Conservation (phyloP, 2,329 filamentous ascomycete species). For the Venturiaceae sp. region DNA sequence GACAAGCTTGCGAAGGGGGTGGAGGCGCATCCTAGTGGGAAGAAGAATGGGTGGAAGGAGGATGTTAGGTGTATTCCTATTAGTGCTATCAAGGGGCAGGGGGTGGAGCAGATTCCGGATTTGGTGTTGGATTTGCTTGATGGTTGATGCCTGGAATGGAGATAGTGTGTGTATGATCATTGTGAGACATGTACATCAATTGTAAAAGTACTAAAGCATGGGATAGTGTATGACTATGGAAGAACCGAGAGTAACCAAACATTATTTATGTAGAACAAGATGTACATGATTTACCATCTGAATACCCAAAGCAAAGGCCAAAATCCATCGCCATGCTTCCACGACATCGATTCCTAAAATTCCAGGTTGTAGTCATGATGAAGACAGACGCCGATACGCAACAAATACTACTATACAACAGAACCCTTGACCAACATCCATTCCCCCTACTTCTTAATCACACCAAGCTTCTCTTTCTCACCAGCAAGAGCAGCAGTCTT, state of each 20-base stretch:
- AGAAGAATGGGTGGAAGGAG: slow-evolving; percentile 50
- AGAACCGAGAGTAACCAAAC: too few relatives aligned
- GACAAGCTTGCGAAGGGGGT: slow-evolving; percentile 51
- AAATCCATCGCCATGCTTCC: too few relatives aligned
- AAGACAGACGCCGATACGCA: too few relatives aligned
- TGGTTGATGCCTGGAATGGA: background rate
- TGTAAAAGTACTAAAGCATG: background rate
- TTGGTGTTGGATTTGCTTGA: slow-evolving; percentile 58
- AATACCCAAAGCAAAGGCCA: too few relatives aligned
- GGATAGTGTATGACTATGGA: too few relatives aligned
- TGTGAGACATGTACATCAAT: background rate
- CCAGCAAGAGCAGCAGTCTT: background rate
- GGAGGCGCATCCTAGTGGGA: slow-evolving; percentile 63
- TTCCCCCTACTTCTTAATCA: background rate
- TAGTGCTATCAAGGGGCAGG: slow-evolving; percentile 80
- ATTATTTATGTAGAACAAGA: background rate
- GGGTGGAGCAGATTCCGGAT: slow-evolving; percentile 64
- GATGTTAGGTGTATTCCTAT: slow-evolving; percentile 63
- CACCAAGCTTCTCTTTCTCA: background rate
- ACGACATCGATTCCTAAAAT: too few relatives aligned
- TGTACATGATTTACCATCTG: background rate
- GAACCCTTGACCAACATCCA: background rate
- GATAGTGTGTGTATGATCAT: background rate
- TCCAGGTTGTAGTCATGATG: too few relatives aligned
- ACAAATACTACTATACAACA: background rate